Evolutionary conservation across 768 basidiomycete genomes (phyloP), one percentile per base, ranked within the genome.

Genomic region (Rhodotorula paludigena): DNA sequence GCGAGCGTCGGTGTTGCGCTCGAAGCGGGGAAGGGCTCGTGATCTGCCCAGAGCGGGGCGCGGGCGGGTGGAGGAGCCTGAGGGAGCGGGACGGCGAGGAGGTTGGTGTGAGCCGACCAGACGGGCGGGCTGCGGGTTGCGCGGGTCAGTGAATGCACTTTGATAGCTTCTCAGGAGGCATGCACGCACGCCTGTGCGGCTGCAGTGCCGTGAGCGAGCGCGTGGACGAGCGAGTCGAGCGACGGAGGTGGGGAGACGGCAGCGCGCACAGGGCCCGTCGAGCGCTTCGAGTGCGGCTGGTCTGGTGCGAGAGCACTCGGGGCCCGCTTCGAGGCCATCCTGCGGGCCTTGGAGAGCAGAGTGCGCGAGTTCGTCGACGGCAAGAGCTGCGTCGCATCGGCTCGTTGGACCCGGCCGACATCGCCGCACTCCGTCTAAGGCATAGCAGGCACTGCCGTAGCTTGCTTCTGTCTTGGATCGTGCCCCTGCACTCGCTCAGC

Each of bases 51-150:
- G 47, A 9, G 15, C 5, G 35, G 32, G 21, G 30, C 20, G 15
- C 11, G 53, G 21, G 53, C 7, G 14, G 35, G 35, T 16, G 30
- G 4, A 8, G 55, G 14, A 1, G 60, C 18, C 23, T n/a, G 18
- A 11, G 56, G 42, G n/a, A 38, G 12, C 4, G 60, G 49, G 39
- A 68, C 23, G n/a, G 66, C 66, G 60, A 68, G 23, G 47, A 68
- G 49, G 32, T 63, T 63, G 20, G 66, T n/a, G 18, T 49, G 45
- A 11, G 66, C 33, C 1, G 66, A 52, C 56, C 57, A 68, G 25
- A 60, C 60, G 20, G 56, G 30, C 12, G 60, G 35, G 25, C 66
- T 66, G 53, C 9, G 1, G 35, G 25, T 8, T 25, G 53, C 3
- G 9, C 33, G 21, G 21, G 21, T 48, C 14, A 48, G 47, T 14